Evolutionary conservation across 768 basidiomycete genomes (phyloP), one percentile per base, ranked within the genome.

Genomic region (Tulasnella sp.): DNA sequence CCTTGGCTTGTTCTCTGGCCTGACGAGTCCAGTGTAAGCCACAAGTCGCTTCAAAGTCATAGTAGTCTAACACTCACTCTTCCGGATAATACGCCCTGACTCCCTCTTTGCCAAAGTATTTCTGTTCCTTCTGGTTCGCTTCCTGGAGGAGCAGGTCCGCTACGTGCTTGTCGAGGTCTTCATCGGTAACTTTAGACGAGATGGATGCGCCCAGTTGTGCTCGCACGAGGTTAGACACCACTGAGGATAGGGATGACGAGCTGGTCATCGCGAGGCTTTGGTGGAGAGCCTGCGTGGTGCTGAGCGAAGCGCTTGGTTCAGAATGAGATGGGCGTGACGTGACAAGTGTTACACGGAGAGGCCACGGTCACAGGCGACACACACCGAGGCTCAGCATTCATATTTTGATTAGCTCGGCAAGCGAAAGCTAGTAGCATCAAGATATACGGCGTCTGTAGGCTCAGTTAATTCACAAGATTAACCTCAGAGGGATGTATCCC

Each of bases 101-200:
- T 1, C 95, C 95, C 34, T 90, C 83, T 77, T 89, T 86, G 68
- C 75, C 75, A 36, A 83, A 81, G 78, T 94, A 98, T 72, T 82
- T 84, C 77, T 90, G 87, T 37, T 94, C 94, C 80, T 94, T 92
- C 83, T 89, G 89, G 82, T 92, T 94, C 1, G 97, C 96, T 80
- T 98, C 97, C 75, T 87, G 89, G 44, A 98, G 86, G 67, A 99
- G 89, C 72, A 98, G 86, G 67, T 94, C 91, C 1, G 94, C 94
- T 35, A 99, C 93, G 77, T 93, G 92, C 62, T 87, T 86, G 81
- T 98, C 96, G 63, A 98, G 86, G 77, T 97, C 93, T 22, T 90
- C 90, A 77, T 96, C 92, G 14, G 86, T 84, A 35, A 92, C 86
- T 0, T 82, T 81, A 69, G 80, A 78, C 6, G 87, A 76, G 0